Conservation (phyloP, 345 rosid genomes). For the Syzygium aqueum region DNA sequence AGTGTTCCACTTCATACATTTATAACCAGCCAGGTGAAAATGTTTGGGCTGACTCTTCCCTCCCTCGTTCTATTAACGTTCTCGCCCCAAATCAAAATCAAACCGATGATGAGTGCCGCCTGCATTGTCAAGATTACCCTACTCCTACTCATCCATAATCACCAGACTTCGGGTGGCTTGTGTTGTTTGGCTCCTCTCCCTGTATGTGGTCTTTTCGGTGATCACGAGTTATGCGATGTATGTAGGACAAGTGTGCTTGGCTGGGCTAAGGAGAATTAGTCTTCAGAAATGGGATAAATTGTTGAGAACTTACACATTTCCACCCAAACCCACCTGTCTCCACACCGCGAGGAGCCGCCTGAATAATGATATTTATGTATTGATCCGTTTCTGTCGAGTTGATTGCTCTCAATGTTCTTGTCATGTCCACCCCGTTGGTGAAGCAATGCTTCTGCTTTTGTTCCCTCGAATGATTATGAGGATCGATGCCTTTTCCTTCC, state of each 20-base stretch:
- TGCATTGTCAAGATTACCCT: background rate
- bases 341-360: background rate
- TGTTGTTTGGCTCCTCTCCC: background rate
- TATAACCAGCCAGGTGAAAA: background rate
- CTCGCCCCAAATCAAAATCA: background rate
- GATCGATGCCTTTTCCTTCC: background rate
- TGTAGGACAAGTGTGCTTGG: background rate
- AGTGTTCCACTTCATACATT: background rate
- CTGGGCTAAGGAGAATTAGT: background rate
- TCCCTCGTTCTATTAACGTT: background rate
- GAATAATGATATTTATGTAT: background rate
- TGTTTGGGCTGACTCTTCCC: background rate
- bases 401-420: background rate
- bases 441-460: background rate
- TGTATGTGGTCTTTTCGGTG: background rate
- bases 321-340: background rate
- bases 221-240: background rate
- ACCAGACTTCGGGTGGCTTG: background rate
- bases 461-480: background rate
- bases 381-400: background rate
- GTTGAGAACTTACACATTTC: background rate
- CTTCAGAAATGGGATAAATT: background rate
- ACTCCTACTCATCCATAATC: background rate
- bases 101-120: background rate
- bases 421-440: background rate